A percentile compares a stretch with the other conserved stretches of the same genome.
phyloP scores from a whole-genome alignment of 805 yeast genomes.

The Saccharomycopsis javanensis region DNA sequence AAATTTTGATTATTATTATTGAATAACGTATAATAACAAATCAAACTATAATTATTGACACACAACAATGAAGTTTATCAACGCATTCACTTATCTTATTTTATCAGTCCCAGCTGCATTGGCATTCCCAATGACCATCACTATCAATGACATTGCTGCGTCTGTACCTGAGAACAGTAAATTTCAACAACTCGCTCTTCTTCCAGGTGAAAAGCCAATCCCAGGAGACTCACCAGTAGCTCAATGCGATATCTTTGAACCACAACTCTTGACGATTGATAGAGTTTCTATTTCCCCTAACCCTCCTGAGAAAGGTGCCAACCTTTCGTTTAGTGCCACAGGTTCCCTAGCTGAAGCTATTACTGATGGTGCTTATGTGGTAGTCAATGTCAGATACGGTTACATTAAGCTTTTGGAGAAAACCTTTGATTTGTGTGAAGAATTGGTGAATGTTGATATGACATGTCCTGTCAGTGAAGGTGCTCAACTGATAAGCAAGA shows the following conservation, averaged over 20 bases:
- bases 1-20: too few species aligned
- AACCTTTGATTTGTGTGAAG: conserved; percentile 89
- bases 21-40: too few species aligned
- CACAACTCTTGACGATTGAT: conserved; percentile 57
- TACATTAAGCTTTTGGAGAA: conserved; percentile 80
- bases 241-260: conserved; percentile 56
- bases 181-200: conserved; percentile 15
- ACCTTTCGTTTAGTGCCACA: conserved; percentile 67
- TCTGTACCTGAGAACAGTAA: not conserved
- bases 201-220: conserved; percentile 51
- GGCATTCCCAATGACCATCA: conserved; percentile 17
- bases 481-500: conserved; percentile 50
- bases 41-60: not conserved
- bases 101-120: not conserved
- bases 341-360: conserved; percentile 52
- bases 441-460: conserved; percentile 72
- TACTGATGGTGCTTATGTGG: conserved; percentile 86
- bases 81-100: not conserved
- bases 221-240: conserved; percentile 87
- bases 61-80: not conserved
- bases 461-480: conserved; percentile 78
- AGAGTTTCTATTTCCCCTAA: conserved; percentile 62
- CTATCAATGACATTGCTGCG: not conserved
- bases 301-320: conserved; percentile 82
- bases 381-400: conserved; percentile 87